These are phyloP conservation scores for Leccinum incarnatum DNA, from an alignment of 768 basidiomycete species.

Conservation along the genomic window DNA sequence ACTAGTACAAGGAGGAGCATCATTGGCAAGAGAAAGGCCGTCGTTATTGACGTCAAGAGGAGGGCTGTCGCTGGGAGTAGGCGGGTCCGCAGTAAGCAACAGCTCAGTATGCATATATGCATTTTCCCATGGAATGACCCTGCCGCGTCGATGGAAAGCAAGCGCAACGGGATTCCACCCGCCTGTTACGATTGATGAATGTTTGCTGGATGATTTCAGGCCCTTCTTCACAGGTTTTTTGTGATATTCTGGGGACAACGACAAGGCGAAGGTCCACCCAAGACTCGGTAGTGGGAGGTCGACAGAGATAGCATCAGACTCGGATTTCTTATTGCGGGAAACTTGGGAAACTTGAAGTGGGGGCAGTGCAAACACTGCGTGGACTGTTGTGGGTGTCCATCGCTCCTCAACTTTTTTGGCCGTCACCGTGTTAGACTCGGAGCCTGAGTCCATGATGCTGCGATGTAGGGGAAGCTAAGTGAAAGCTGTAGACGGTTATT, in stretches of 20 bases:
- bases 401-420: slow-evolving; percentile 11
- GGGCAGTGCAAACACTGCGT: slow-evolving; percentile 1
- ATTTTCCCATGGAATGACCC: slow-evolving; percentile 6
- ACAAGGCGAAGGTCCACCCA: slow-evolving; percentile 19
- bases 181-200: too few species aligned
- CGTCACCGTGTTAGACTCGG: neutral
- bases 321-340: too few species aligned
- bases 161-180: slow-evolving; percentile 7
- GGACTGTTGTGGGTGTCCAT: slow-evolving; percentile 16
- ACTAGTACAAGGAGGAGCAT: too few species aligned
- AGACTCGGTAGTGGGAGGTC: slow-evolving; percentile 7
- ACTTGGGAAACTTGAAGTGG: neutral
- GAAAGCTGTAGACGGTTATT: neutral
- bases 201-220: too few species aligned
- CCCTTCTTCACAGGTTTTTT: neutral
- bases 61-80: neutral
- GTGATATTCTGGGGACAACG: slow-evolving; percentile 4
- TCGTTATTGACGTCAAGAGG: too few species aligned
- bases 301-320: neutral
- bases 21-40: too few species aligned
- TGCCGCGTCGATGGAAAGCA: slow-evolving; percentile 11
- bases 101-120: slow-evolving; percentile 16
- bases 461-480: neutral
- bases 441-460: neutral
- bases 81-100: neutral